These are phyloP conservation scores for Nakazawaea populi DNA, from an alignment of 805 yeast genomes.

Conservation along the genomic window DNA sequence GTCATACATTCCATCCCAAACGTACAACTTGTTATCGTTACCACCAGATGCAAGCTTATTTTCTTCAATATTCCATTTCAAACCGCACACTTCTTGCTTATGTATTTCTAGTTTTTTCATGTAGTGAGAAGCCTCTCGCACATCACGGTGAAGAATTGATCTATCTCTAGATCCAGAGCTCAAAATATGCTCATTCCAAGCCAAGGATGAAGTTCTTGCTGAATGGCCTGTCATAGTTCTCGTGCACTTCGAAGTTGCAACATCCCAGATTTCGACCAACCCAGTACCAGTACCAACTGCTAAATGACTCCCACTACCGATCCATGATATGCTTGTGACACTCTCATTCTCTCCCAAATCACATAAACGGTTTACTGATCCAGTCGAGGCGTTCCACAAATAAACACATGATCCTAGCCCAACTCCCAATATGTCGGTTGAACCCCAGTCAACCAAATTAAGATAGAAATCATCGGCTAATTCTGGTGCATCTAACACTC, in stretches of 20 bases:
- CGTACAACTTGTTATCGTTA: conserved; percentile 79
- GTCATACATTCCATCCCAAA: conserved; percentile 78
- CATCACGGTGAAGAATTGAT: conserved; percentile 84
- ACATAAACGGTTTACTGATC: conserved; percentile 76
- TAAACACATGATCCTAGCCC: conserved; percentile 87
- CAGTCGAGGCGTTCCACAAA: conserved; percentile 84
- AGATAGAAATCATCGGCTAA: conserved; percentile 90
- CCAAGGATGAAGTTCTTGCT: conserved; percentile 76
- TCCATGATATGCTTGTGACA: conserved; percentile 87
- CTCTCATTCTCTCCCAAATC: conserved; percentile 63
- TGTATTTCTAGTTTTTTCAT: conserved; percentile 68
- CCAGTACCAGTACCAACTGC: conserved; percentile 91
- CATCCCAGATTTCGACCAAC: conserved; percentile 92
- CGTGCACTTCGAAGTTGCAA: conserved; percentile 70
- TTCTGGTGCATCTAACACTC: conserved; percentile 95
- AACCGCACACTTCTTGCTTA: conserved; percentile 93
- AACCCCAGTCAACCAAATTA: conserved; percentile 93
- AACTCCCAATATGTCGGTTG: conserved; percentile 81
- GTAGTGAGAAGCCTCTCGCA: conserved; percentile 78
- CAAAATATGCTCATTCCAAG: conserved; percentile 91
- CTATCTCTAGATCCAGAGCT: conserved; percentile 86
- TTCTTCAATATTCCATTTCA: conserved; percentile 88
- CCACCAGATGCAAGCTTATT: conserved; percentile 94
- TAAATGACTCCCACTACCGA: conserved; percentile 87
- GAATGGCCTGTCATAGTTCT: conserved; percentile 91